phyloP scores from a whole-genome alignment of 164 flowering plant species.

The Aristolochia fimbriata region DNA sequence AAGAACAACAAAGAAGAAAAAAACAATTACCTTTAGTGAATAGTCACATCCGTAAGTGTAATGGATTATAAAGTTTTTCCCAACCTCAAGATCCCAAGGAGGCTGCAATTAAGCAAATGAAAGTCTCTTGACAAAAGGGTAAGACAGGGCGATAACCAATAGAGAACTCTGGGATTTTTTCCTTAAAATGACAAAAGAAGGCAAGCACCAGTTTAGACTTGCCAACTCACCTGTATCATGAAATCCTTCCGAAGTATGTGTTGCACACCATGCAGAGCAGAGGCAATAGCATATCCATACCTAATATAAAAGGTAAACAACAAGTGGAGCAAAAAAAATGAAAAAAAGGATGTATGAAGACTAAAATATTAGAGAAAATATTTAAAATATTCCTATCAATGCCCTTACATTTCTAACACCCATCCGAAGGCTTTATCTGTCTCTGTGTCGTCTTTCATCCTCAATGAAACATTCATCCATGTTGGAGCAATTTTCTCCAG shows the following conservation, averaged over 20 bases:
- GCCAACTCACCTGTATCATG: conserved; percentile 73
- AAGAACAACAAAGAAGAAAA: too few relatives aligned
- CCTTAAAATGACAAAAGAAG: neutral
- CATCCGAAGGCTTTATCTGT: conserved; percentile 90
- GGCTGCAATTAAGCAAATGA: conserved; percentile 47
- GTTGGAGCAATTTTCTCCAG: conserved; percentile 88
- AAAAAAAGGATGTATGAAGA: neutral
- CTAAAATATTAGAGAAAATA: neutral
- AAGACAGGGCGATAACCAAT: too few relatives aligned
- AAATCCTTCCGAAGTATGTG: conserved; percentile 90
- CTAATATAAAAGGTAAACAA: conserved; percentile 15
- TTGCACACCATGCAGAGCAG: conserved; percentile 82
- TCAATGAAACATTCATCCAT: conserved; percentile 90
- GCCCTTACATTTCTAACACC: conserved; percentile 93
- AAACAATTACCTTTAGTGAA: conserved; percentile 49
- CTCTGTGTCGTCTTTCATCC: conserved; percentile 84
- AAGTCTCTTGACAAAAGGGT: too few relatives aligned
- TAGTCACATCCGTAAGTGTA: conserved; percentile 93
- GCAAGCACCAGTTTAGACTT: neutral
- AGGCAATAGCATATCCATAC: conserved; percentile 78
- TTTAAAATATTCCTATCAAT: neutral
- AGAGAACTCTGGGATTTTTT: too few relatives aligned
- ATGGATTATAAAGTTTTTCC: conserved; percentile 65
- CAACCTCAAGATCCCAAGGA: conserved; percentile 69
- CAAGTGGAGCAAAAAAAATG: conserved; percentile 2